phyloP scores from a whole-genome alignment of 2,329 filamentous ascomycete species.

The Colletotrichum lupini region DNA sequence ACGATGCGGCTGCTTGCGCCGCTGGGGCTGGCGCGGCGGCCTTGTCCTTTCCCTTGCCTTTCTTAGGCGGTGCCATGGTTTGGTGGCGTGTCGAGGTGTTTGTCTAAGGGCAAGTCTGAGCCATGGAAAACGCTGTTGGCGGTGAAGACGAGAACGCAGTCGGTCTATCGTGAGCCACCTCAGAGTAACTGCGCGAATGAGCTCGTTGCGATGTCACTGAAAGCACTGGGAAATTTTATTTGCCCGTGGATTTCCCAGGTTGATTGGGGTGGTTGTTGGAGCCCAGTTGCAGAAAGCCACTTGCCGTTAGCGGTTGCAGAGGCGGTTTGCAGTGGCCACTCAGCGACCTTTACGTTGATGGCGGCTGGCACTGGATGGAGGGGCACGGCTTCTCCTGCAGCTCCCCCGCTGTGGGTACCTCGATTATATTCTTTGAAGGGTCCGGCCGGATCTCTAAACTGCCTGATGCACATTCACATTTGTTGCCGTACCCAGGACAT shows the following conservation, averaged over 20 bases:
- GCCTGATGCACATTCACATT: not conserved
- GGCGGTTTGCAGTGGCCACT: slow-evolving; percentile 9
- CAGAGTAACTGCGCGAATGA: slow-evolving; percentile 2
- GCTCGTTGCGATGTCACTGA: slow-evolving; percentile 7
- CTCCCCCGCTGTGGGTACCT: slow-evolving; percentile 9
- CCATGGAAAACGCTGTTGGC: not conserved
- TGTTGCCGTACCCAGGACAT: too few species aligned
- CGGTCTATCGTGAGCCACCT: not conserved
- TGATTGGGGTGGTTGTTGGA: not conserved
- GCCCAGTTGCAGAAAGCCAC: not conserved
- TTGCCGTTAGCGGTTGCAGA: slow-evolving; percentile 15
- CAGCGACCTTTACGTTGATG: slow-evolving; percentile 1
- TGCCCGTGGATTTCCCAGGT: not conserved
- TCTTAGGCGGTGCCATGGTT: slow-evolving; percentile 32
- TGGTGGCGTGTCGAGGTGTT: not conserved
- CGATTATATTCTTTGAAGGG: not conserved
- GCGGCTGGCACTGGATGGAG: not conserved
- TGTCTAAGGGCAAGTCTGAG: not conserved
- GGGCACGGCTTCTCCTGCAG: not conserved
- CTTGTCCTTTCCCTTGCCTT: slow-evolving; percentile 55
- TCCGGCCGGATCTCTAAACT: not conserved
- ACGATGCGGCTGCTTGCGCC: slow-evolving; percentile 40
- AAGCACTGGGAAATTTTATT: slow-evolving; percentile 21
- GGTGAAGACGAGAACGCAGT: not conserved
- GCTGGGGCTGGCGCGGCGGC: slow-evolving; percentile 50